phyloP scores from a whole-genome alignment of 179 eudicot species.

The Corrigiola litoralis region DNA sequence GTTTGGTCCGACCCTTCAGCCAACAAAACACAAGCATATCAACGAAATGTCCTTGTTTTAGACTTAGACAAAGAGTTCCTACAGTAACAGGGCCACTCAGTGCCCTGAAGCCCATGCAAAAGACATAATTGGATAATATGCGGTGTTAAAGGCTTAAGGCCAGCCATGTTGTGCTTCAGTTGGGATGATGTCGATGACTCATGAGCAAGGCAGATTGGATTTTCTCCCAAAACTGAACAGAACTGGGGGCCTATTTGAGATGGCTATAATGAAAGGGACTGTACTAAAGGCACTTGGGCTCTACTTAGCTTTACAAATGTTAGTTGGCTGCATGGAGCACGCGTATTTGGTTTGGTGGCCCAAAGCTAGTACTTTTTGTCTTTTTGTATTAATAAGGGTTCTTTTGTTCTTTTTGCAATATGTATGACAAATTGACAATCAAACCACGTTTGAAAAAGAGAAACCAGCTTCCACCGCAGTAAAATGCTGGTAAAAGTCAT shows the following conservation, averaged over 20 bases:
- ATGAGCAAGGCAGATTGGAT: slow-evolving; percentile 7
- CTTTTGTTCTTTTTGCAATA: not conserved
- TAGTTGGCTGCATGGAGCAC: slow-evolving; percentile 14
- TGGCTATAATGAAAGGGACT: slow-evolving; percentile 22
- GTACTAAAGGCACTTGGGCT: slow-evolving; percentile 15
- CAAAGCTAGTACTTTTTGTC: slow-evolving; percentile 4
- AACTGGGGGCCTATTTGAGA: slow-evolving; percentile 8
- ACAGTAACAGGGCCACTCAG: not conserved
- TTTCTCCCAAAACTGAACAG: slow-evolving; percentile 8
- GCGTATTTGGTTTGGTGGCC: slow-evolving; percentile 11
- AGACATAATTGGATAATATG: not conserved
- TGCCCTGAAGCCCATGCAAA: slow-evolving; percentile 13
- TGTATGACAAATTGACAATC: too few species aligned
- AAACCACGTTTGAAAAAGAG: too few species aligned
- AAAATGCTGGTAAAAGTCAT: too few species aligned
- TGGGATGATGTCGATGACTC: not conserved
- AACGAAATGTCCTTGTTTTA: slow-evolving; percentile 4
- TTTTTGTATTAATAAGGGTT: not conserved
- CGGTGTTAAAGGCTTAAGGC: too few species aligned
- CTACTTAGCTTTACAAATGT: slow-evolving; percentile 9
- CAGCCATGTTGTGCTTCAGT: too few species aligned
- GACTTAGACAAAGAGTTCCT: slow-evolving; percentile 12
- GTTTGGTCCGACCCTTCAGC: slow-evolving; percentile 7
- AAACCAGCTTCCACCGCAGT: too few species aligned
- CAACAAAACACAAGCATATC: slow-evolving; percentile 9